A percentile compares a stretch with the other conserved stretches of the same genome.
These are phyloP conservation scores for Fraxinus velutina DNA, from an alignment of 305 asterid genomes.

Conservation along the genomic window DNA sequence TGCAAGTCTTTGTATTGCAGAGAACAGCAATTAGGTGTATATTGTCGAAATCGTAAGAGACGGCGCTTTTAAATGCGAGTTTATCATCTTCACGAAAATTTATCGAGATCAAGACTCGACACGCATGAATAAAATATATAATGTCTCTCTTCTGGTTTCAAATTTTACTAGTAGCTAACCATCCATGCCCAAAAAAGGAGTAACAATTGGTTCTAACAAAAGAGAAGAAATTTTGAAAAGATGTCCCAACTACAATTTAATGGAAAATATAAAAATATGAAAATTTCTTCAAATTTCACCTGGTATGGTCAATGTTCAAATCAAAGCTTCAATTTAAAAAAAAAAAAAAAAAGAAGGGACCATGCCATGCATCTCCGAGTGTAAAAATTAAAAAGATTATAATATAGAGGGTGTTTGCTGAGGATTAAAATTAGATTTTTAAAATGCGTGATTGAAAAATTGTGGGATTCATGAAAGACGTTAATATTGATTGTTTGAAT, in stretches of 20 bases:
- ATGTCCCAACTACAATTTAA: constrained; percentile 9
- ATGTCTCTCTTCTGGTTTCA: neutral
- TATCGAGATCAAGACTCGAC: neutral
- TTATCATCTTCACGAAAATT: neutral
- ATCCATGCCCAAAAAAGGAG: constrained; percentile 21
- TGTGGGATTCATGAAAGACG: no score
- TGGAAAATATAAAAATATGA: constrained; percentile 4
- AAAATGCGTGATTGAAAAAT: no score
- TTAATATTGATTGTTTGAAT: no score
- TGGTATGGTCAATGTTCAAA: constrained; percentile 15
- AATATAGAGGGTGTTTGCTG: neutral
- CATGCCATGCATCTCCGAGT: constrained; percentile 3
- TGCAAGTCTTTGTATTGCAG: constrained; percentile 9
- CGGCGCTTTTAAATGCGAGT: neutral
- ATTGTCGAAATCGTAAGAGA: neutral
- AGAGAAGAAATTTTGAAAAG: constrained; percentile 36
- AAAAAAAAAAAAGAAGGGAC: neutral
- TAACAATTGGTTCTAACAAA: constrained; percentile 12
- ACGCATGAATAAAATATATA: neutral
- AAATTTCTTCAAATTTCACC: constrained; percentile 21
- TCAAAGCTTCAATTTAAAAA: neutral
- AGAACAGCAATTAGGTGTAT: constrained; percentile 22
- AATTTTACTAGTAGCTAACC: constrained; percentile 8
- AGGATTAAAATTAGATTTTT: no score
- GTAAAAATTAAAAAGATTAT: constrained; percentile 8